A percentile compares a stretch with the other conserved stretches of the same genome.
Evolutionary conservation across 345 rosid genomes (phyloP).

Genomic region (Eucalyptus pauciflora): DNA sequence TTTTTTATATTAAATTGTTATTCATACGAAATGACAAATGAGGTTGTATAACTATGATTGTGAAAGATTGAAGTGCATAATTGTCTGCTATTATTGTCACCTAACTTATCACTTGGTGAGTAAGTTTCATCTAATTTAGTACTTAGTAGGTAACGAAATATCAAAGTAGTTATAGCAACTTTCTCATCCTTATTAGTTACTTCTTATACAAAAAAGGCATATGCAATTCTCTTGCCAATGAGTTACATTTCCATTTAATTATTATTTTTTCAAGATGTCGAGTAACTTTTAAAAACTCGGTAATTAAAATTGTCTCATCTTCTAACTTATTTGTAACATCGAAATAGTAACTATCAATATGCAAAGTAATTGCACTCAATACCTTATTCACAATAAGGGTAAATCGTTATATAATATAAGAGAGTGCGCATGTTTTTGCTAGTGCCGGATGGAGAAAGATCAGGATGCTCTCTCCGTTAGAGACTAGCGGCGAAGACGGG

Average conservation of each 20-base stretch:
- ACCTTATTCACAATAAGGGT: neutral
- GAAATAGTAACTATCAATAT: neutral
- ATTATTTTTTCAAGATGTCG: no score
- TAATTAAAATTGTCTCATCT: neutral
- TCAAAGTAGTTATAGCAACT: neutral
- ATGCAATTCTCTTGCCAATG: neutral
- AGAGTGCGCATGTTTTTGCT: neutral
- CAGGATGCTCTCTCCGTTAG: neutral
- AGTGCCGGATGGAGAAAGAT: neutral
- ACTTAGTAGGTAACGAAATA: no score
- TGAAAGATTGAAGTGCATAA: neutral
- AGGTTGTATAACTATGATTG: no score
- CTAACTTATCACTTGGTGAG: neutral
- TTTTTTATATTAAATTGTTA: no score
- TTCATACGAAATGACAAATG: neutral
- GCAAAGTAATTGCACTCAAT: neutral
- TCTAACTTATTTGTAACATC: no score
- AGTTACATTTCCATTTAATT: neutral
- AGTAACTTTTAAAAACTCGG: neutral
- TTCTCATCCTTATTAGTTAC: neutral
- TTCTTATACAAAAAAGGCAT: no score
- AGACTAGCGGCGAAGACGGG: rapidly evolving
- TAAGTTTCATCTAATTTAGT: neutral
- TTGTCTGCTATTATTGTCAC: neutral
- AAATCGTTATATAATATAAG: neutral